phyloP scores from a whole-genome alignment of 768 basidiomycete species.

The Leccinum uliginosum region DNA sequence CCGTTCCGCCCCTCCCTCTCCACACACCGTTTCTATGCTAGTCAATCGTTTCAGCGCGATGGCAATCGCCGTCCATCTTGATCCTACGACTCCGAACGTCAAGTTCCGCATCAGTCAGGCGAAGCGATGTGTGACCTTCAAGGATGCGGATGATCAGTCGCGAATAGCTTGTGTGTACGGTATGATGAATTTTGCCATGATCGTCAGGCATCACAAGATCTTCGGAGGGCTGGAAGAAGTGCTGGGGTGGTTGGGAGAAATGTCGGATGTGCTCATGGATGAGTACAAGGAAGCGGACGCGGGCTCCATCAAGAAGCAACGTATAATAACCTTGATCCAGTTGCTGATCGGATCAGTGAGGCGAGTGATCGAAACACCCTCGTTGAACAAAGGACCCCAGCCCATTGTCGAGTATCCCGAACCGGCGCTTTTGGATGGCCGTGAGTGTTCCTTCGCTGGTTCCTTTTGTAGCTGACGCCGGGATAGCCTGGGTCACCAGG shows the following conservation, averaged over 20 bases:
- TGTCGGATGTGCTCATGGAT: slow-evolving; percentile 47
- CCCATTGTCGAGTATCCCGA: slow-evolving; percentile 54
- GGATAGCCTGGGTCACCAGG: slow-evolving; percentile 53
- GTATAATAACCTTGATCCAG: slow-evolving; percentile 40
- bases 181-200: slow-evolving; percentile 62
- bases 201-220: slow-evolving; percentile 52
- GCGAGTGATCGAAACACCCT: slow-evolving; percentile 41
- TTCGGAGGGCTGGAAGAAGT: slow-evolving; percentile 44
- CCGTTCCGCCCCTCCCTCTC: slow-evolving; percentile 44
- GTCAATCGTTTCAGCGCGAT: slow-evolving; percentile 79
- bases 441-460: slow-evolving; percentile 32
- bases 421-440: slow-evolving; percentile 49
- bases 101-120: slow-evolving; percentile 59
- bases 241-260: slow-evolving; percentile 61
- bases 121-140: slow-evolving; percentile 63
- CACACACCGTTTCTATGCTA: slow-evolving; percentile 64
- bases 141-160: slow-evolving; percentile 56
- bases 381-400: slow-evolving; percentile 34
- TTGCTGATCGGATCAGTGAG: slow-evolving; percentile 56
- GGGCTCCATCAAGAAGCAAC: slow-evolving; percentile 19
- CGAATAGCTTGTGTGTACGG: slow-evolving; percentile 73
- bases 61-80: slow-evolving; percentile 66
- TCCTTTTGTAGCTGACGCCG: slow-evolving; percentile 7
- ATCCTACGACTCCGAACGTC: slow-evolving; percentile 44
- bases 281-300: slow-evolving; percentile 44